These are phyloP conservation scores for Chaetomiaceae sp. DNA, from an alignment of 2,329 filamentous ascomycete species.

Conservation along the genomic window DNA sequence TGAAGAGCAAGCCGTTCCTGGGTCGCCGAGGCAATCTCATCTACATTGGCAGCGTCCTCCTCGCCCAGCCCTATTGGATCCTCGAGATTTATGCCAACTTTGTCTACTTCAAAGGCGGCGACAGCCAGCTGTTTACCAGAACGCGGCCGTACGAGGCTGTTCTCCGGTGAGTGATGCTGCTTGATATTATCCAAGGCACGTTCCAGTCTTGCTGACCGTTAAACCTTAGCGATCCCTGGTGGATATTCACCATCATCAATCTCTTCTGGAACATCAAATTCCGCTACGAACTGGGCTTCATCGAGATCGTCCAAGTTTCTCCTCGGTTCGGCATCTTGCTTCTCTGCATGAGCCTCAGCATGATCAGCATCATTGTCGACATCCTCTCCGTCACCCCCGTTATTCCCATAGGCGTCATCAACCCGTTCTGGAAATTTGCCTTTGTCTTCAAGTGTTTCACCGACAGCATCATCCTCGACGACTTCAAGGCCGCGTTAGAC, in stretches of 20 bases:
- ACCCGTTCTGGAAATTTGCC: constrained; percentile 59
- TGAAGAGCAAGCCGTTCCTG: constrained; percentile 60
- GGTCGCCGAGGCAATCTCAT: constrained; percentile 43
- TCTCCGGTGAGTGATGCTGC: constrained; percentile 41
- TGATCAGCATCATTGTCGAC: constrained; percentile 58
- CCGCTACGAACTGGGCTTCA: constrained; percentile 54
- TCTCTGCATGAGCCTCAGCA: constrained; percentile 53
- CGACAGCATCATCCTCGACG: constrained; percentile 61
- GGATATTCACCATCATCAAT: constrained; percentile 57
- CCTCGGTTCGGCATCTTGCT: constrained; percentile 62
- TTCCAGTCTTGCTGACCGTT: constrained; percentile 11
- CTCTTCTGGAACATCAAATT: constrained; percentile 60
- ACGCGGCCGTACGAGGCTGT: constrained; percentile 57
- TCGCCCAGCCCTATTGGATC: constrained; percentile 60
- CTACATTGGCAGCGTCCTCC: constrained; percentile 54
- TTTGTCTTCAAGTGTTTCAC: constrained; percentile 65
- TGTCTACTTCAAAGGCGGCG: constrained; percentile 53
- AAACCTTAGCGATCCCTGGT: constrained; percentile 55
- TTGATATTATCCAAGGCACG: not conserved
- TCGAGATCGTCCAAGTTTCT: constrained; percentile 55
- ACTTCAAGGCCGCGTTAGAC: constrained; percentile 58
- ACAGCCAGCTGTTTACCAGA: constrained; percentile 46
- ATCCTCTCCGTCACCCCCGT: constrained; percentile 53
- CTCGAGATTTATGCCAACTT: constrained; percentile 63
- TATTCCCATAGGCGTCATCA: constrained; percentile 52